Conservation (phyloP, 257 asterid genomes). For the Coffea eugenioides region DNA sequence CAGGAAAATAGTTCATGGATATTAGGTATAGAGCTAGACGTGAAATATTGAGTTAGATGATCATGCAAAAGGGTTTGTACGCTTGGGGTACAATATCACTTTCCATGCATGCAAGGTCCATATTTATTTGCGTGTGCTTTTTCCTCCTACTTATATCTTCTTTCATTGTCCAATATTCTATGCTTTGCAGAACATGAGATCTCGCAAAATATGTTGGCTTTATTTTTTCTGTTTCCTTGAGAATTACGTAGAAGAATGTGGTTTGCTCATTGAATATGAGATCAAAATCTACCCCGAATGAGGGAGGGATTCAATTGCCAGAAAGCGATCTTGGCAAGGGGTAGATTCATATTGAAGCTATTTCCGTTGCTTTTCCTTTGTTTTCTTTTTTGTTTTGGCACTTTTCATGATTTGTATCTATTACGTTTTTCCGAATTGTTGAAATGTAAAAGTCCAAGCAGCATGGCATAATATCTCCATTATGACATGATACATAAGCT, state of each 20-base stretch:
- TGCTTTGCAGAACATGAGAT: not conserved
- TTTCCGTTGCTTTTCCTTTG: not conserved
- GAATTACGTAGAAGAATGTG: not conserved
- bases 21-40: not conserved
- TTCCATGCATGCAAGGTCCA: not conserved
- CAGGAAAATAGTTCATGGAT: slow-evolving; percentile 47
- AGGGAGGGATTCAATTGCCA: not conserved
- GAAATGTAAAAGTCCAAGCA: not conserved
- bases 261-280: not conserved
- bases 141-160: not conserved
- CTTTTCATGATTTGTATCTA: not conserved
- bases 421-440: not conserved
- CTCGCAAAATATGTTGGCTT: not conserved
- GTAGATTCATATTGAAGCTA: not conserved
- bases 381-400: not conserved
- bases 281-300: not conserved
- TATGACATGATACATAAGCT: not conserved
- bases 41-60: not conserved
- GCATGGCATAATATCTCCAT: not conserved
- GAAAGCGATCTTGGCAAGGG: not conserved
- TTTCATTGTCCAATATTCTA: not conserved
- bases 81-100: not conserved
- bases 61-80: not conserved
- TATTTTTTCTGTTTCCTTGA: not conserved
- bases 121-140: not conserved